Base-by-base conservation (phyloP, 805 yeast genomes). In the Trichomonascus vanleenenianus region DNA sequence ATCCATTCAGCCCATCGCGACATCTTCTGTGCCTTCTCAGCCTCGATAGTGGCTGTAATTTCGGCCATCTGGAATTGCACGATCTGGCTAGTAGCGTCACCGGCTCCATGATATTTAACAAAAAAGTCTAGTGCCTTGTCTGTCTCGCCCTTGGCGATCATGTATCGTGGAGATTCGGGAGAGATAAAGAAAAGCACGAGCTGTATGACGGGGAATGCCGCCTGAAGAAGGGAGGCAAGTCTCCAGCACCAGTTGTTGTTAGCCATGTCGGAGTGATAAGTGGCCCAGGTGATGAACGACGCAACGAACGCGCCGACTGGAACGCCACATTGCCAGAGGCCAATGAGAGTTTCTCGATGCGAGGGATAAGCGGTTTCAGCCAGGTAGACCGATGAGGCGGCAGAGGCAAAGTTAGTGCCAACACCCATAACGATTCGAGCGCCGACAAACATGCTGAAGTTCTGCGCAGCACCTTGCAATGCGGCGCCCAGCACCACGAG, bases 111-210 rank as follows among this genome's bases (percentile, higher is more conserved):
- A 33, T 43, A 52, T 32, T 48, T 48, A 15, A 36, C 31, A 30
- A 52, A 50, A 19, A 50, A 73, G 45, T 73, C 76, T 43, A 50
- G 53, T 11, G 62, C 65, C 46, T 60, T 57, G 12, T 74, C 79
- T 43, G 74, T 57, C 20, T 72, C 64, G 50, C 76, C 76, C 51
- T 75, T 76, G 43, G 75, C 75, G 27, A 85, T 81, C 50, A 65
- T 75, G 64, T 65, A 85, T 56, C 95, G 73, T 33, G 95, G 94
- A 34, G 84, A 72, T 57, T 85, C 95, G 20, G 94, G 89, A 31
- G 84, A 66, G 51, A 79, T 69, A 42, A 75, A 58, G 64, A 85
- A 68, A 18, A 91, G 93, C 10, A 63, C 50, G 40, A 70, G 68
- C 50, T 83, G 66, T 43, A 81, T 58, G 33, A 83, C 64, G 42